Base-by-base conservation (phyloP, 805 yeast species). In the Hyphopichia homilentoma region DNA sequence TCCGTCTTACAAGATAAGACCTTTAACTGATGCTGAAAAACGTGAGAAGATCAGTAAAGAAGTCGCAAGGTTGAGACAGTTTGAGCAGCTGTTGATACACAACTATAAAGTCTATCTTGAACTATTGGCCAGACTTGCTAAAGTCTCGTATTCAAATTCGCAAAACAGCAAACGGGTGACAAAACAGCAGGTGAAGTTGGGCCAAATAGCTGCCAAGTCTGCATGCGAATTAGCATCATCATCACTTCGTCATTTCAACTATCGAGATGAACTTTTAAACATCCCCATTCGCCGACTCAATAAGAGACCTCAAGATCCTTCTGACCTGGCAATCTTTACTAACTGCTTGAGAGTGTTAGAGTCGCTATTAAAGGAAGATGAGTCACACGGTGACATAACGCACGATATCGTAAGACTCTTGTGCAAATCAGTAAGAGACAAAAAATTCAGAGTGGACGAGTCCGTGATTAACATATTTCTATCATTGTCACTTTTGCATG, bases 1-100 rank as follows among this genome's bases (percentile, higher is more conserved):
- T 1, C 98, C 98, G 2, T 81, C 93, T 6, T 90, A 90, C 58
- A 75, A 80, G 39, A 87, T 90, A 33, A 72, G 96, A 52, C 83
- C 94, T 2, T 66, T 93, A 32, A 71, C 87, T 2, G 97, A 87
- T 12, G 59, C 75, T 0, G 97, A 90, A 56, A 78, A 77, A 55
- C 73, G 76, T 39, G 96, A 87, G 48, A 85, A 79, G 47, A 95
- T 87, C 4, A 66, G 89, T 9, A 84, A 73, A 50, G 98, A 93
- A 14, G 83, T 93, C 21, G 81, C 84, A 12, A 76, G 72, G 48
- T 56, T 84, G 45, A 74, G 98, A 52, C 71, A 68, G 39, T 88
- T 83, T 56, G 98, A 90, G 58, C 93, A 90, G 53, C 64, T 74
- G 2, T 65, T 90, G 34, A 81, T 89, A 6, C 50, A 69, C 7